Evolutionary conservation across 2,329 filamentous ascomycete genomes (phyloP), one percentile per base, ranked within the genome.

Genomic region (Aspergillus sp.): DNA sequence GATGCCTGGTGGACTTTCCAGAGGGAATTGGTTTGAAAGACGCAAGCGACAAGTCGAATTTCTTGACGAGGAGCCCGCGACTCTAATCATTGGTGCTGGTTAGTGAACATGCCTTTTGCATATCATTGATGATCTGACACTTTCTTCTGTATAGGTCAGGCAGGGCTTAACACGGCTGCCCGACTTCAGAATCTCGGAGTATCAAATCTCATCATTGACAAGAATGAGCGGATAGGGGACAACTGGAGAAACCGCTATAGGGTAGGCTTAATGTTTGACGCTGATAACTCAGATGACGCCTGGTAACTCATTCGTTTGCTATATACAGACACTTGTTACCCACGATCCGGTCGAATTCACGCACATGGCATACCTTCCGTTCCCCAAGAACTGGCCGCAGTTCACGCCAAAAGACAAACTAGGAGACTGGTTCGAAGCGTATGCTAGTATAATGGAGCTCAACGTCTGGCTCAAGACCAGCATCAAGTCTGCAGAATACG

Each of bases 191-290:
- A 64, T 3, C 57, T 74, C 10, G 66, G 68, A 3, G 47, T 75
- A 0, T 63, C 66, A 4, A 63, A 60, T 44, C 58, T 77, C 15
- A 61, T 78, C 25, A 56, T 78, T 12, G 75, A 78, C 44, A 67
- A 67, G 45, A 70, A 72, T 35, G 60, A 68, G 13, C 61, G 69
- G 0, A 62, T 78, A 7, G 75, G 75, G 4, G 74, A 77, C 50
- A 75, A 74, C 44, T 78, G 76, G 76, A 60, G 73, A 3, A 66
- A 71, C 13, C 67, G 76, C n/a, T 79, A 79, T 50, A 63, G 69
- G 20, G 66, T 68, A 44, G 46, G 53, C 49, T n/a, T 22, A 32
- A n/a, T 32, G 12, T n/a, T 23, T 7, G 13, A 33, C 15, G 41
- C 9, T 12, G 9, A 4, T 5, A 38, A 30, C n/a, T 10, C 15